Evolutionary conservation across 305 asterid species (phyloP), one percentile per base, ranked within the genome.

Genomic region (Lippia alba): DNA sequence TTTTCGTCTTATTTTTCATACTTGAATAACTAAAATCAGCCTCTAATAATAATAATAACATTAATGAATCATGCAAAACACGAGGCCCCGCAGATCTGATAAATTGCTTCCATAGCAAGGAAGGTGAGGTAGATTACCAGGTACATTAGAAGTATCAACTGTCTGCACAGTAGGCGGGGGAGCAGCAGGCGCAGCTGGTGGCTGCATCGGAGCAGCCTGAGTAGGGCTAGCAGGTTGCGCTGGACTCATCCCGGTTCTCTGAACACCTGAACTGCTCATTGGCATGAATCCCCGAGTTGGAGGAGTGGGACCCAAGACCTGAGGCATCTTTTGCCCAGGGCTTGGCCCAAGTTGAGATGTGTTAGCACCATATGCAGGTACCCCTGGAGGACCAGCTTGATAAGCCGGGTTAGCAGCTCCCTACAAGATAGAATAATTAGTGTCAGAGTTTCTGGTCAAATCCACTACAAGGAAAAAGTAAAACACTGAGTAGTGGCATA

Each of bases 151-250:
- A 36, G 94, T 90, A 82, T 90, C 97, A 79, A 87, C 98, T 8
- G 99, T 95, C 89, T 92, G 98, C 71, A 95, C 91, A 39, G 98
- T 92, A 63, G 99, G 96, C 54, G 97, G 98, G 16, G 99, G 96
- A 67, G 97, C 88, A 73, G 98, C 79, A 67, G 96, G 93, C 75
- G 93, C 6, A 75, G 73, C 94, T n/a, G 91, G 84, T 61, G 84
- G 64, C 74, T 83, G 96, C 72, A 56, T 74, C 40, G 92, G 84
- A 77, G 91, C 79, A 24, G 85, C 79, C 69, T 86, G 96, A 61
- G 83, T 72, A 65, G 97, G 97, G 71, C 92, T 89, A 63, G 89
- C 82, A 71, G 96, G 98, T 84, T 90, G 96, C 77, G 78, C 71
- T 48, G 86, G 85, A 75, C 70, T 83, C 86, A 87, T 84, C 64